Evolutionary conservation across 2,329 filamentous ascomycete genomes (phyloP), one percentile per base, ranked within the genome.

Genomic region (Elsinoe arachidis): DNA sequence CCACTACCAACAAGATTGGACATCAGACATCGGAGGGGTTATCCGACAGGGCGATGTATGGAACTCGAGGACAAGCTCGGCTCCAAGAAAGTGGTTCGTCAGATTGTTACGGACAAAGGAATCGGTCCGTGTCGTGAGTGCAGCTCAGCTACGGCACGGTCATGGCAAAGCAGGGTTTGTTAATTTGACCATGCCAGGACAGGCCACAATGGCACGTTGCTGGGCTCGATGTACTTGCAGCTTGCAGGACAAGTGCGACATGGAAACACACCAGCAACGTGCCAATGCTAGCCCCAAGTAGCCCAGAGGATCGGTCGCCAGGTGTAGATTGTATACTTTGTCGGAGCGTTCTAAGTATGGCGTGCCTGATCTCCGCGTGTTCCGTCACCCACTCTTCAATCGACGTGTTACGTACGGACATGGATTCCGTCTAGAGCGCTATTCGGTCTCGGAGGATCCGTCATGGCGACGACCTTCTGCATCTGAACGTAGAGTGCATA

Each of bases 211-310:
- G 26, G 21, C 41, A 46, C 41, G 41, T 46, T 46, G 41, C 41
- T 46, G 41, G 10, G 41, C 41, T 46, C 41, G 41, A 46, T 46
- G 12, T 46, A 46, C 41, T 46, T 30, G 41, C 41, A 46, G 41
- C 41, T 46, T 46, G 41, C 41, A 46, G 41, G 41, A 46, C 41
- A 46, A 46, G 41, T 26, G 17, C 19, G 41, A 26, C 41, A 19
- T 7, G 41, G 17, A 23, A 9, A 44, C 12, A 15, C 41, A 44
- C 41, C 21, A 46, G 41, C 41, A 46, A 46, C 41, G 41, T 46
- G 41, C 21, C 19, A 26, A 23, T 46, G 19, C 21, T 23, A 23
- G 9, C 10, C 19, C 41, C 7, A 17, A 26, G 19, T 26, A 46
- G 46, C 46, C 46, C 26, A 34, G 46, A 51, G 15, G 17, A 51